Base-by-base conservation (phyloP, 352 stramenopile genomes). In the Peronospora belbahrii region DNA sequence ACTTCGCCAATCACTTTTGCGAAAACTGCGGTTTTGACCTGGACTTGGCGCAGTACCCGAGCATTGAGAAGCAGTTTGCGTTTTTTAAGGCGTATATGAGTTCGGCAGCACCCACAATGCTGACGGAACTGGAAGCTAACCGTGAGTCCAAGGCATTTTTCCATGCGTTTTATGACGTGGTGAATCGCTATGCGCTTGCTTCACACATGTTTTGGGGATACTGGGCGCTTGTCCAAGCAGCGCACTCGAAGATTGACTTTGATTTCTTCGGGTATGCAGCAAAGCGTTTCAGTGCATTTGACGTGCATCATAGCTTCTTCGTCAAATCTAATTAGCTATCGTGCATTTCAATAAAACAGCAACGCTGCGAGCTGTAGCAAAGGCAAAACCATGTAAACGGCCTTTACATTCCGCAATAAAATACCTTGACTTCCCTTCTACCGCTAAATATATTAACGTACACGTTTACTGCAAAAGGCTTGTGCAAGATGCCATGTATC, bases 1-100 rank as follows among this genome's bases (percentile, higher is more conserved):
- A 97, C 70, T 90, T 97, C 59, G 90, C 83, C 41, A 97, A 97
- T 63, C 89, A 97, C 52, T 97, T 97, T 56, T 96, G 82, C 51
- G 86, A 97, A 68, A 85, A 96, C 67, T 95, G 84, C 44, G 90
- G 90, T 46, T 97, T 97, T 42, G 88, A 97, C 20, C 74, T 95
- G 50, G 82, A 97, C 48, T 62, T 96, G 34, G 73, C 65, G 18
- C 43, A 79, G 40, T 97, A 96, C 59, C 88, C 88, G 10, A 77
- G 65, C 35, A 59, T 83, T 2, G 74, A 85, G 30, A 67, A 88
- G 51, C 83, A 94, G 69, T 85, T 88, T 42, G 56, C 62, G 14
- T 96, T 96, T 59, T 88, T 93, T 56, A 74, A 78, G 52, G 62
- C 62, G 20, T 97, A 97, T 66, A 78, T 95, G 72, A 55, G 52